These are phyloP conservation scores for Helotiales sp. DNA, from an alignment of 2,329 filamentous ascomycete species.

Conservation along the genomic window DNA sequence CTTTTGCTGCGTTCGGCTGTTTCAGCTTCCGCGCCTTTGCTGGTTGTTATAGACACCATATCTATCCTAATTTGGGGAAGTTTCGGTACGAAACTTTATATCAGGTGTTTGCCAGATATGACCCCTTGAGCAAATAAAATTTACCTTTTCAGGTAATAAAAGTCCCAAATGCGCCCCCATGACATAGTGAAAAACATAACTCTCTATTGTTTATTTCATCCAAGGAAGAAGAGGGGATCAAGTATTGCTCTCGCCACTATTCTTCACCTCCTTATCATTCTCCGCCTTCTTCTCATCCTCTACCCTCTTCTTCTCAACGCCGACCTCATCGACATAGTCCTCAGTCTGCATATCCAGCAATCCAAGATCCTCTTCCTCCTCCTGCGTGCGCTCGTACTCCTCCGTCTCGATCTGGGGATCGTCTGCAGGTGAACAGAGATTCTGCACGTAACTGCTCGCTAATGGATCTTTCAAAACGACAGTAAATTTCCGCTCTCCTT, in stretches of 20 bases:
- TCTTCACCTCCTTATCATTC: slow-evolving; percentile 9
- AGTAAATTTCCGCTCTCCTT: slow-evolving; percentile 79
- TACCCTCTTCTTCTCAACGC: slow-evolving; percentile 35
- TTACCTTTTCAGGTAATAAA: background rate
- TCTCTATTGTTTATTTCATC: background rate
- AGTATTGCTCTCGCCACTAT: slow-evolving; percentile 13
- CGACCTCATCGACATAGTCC: slow-evolving; percentile 60
- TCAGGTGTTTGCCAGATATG: background rate
- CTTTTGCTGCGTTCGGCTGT: background rate
- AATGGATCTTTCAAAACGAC: slow-evolving; percentile 86
- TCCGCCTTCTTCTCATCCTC: slow-evolving; percentile 25
- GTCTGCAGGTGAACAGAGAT: slow-evolving; percentile 73
- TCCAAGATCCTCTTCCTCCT: slow-evolving; percentile 93
- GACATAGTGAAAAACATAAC: background rate
- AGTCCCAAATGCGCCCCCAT: background rate
- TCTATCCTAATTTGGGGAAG: background rate
- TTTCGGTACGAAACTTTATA: background rate
- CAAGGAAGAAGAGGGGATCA: background rate
- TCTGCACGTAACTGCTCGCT: slow-evolving; percentile 93
- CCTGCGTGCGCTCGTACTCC: slow-evolving; percentile 84
- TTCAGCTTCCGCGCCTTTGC: background rate
- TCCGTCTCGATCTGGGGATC: slow-evolving; percentile 83
- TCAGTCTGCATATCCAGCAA: slow-evolving; percentile 92
- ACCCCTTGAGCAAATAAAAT: background rate
- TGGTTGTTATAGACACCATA: background rate